These are phyloP conservation scores for Scheffersomyces quercinus DNA, from an alignment of 1,139 yeast genomes.

Conservation along the genomic window DNA sequence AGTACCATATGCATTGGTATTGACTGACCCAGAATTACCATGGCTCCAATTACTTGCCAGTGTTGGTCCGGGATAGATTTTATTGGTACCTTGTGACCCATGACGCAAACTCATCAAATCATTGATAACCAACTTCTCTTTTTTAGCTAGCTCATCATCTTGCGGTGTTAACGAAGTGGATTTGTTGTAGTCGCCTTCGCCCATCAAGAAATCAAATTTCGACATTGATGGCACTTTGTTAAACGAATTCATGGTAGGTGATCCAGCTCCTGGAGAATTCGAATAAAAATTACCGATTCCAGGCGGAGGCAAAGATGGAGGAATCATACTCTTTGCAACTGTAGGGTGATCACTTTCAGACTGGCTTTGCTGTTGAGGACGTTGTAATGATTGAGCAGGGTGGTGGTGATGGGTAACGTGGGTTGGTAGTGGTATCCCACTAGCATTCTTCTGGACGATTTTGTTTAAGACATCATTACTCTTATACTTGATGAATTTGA, in stretches of 20 bases:
- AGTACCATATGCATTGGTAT: background rate
- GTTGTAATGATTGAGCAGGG: background rate
- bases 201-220: conserved; percentile 31
- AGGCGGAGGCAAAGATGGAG: conserved; percentile 2
- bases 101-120: conserved; percentile 32
- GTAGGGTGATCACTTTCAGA: background rate
- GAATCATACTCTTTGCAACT: background rate
- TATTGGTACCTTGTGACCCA: conserved; percentile 4
- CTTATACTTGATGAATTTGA: conserved; percentile 46
- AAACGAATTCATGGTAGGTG: conserved; percentile 9
- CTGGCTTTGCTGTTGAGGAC: background rate
- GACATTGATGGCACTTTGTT: conserved; percentile 29
- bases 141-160: conserved; percentile 25
- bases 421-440: background rate
- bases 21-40: background rate
- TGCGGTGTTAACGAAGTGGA: conserved; percentile 3
- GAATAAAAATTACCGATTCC: conserved; percentile 9
- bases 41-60: background rate
- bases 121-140: conserved; percentile 38
- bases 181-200: conserved; percentile 26
- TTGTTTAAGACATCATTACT: conserved; percentile 15
- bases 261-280: conserved; percentile 4
- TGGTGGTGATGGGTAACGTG: conserved; percentile 4
- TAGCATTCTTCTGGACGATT: conserved; percentile 5
- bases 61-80: background rate